A percentile compares a stretch with the other conserved stretches of the same genome.
Conservation (phyloP, 2,329 filamentous ascomycete species). For the Rhynchosporium secalis region DNA sequence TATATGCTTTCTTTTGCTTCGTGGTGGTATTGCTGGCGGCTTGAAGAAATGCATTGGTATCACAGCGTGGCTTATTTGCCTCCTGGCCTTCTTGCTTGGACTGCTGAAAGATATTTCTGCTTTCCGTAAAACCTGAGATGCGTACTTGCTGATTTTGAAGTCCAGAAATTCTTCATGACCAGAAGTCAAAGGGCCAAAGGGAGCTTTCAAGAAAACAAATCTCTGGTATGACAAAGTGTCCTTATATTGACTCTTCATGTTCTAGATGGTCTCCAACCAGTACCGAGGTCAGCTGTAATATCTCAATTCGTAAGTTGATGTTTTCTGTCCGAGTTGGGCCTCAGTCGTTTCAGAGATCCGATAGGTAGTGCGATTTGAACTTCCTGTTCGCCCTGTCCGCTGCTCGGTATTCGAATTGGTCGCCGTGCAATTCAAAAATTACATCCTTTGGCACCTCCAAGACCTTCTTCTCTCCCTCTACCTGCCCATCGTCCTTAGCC, state of each 20-base stretch:
- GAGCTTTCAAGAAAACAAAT: too few relatives aligned
- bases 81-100: not conserved
- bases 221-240: not conserved
- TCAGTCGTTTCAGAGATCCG: constrained; percentile 60
- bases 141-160: not conserved
- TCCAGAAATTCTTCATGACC: not conserved
- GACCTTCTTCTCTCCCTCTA: constrained; percentile 19
- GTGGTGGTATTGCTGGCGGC: not conserved
- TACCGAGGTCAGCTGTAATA: not conserved
- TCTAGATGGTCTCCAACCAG: not conserved
- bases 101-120: not conserved
- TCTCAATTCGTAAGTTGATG: not conserved
- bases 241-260: not conserved
- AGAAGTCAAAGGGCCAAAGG: too few relatives aligned
- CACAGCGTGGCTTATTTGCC: not conserved
- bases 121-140: not conserved
- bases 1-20: not conserved
- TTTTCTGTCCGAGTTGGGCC: not conserved
- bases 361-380: constrained; percentile 81
- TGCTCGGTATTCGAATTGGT: constrained; percentile 80
- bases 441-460: constrained; percentile 48
- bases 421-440: constrained; percentile 82
- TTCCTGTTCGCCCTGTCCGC: constrained; percentile 87
- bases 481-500: constrained; percentile 22
- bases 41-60: not conserved